phyloP scores from a whole-genome alignment of 352 stramenopile species.

The Globisporangium parvum region DNA sequence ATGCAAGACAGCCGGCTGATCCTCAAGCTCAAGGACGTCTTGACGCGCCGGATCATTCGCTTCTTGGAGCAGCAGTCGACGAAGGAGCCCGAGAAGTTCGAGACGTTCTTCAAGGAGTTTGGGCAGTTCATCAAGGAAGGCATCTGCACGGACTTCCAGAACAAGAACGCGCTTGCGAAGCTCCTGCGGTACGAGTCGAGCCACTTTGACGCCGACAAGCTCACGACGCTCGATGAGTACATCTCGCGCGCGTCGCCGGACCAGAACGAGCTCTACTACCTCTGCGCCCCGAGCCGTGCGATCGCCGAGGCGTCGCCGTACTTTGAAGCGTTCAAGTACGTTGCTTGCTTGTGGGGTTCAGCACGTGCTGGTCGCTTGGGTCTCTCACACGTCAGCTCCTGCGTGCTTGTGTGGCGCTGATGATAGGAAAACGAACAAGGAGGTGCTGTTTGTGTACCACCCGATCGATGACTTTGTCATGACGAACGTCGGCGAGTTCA shows the following conservation, averaged over 20 bases:
- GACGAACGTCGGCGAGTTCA: conserved; percentile 97
- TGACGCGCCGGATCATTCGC: conserved; percentile 91
- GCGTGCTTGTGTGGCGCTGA: not conserved
- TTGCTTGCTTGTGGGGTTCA: conserved; percentile 7
- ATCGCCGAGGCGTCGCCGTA: conserved; percentile 97
- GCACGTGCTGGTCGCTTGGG: not conserved
- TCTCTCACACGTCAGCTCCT: not conserved
- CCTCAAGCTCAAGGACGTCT: conserved; percentile 93
- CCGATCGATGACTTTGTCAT: conserved; percentile 99
- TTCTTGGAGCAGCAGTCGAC: conserved; percentile 82
- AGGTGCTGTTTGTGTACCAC: conserved; percentile 98
- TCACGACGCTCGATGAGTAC: conserved; percentile 98
- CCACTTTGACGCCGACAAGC: conserved; percentile 85
- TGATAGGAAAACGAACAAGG: conserved; percentile 82
- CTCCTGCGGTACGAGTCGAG: conserved; percentile 98
- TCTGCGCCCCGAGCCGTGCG: conserved; percentile 93
- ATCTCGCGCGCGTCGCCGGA: conserved; percentile 92
- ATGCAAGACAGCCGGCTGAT: conserved; percentile 98
- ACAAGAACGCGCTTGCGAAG: conserved; percentile 93
- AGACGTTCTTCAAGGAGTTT: conserved; percentile 98
- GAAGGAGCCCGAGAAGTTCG: conserved; percentile 96
- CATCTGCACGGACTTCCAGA: conserved; percentile 92
- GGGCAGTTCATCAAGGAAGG: conserved; percentile 98
- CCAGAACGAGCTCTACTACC: conserved; percentile 99
- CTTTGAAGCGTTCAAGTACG: conserved; percentile 98